phyloP scores from a whole-genome alignment of 108 stramenopile species.

The Cyclotella sp. region DNA sequence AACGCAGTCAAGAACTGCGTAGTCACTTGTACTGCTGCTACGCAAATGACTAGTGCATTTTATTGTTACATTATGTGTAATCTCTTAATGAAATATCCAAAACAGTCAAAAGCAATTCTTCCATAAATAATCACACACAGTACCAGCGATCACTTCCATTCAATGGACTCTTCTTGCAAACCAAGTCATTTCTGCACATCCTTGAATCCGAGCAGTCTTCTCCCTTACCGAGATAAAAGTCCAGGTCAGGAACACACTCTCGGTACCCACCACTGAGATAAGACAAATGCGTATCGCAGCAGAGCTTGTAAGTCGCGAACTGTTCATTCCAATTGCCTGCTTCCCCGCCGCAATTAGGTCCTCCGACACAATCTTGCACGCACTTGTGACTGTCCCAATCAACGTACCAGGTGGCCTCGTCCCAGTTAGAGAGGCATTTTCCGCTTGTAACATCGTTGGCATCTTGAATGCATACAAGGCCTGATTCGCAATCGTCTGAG shows the following conservation, averaged over 20 bases:
- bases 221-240: neutral
- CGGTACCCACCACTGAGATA: neutral
- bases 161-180: too few species aligned
- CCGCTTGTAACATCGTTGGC: neutral
- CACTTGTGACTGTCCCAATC: constrained; percentile 14
- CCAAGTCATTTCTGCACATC: too few species aligned
- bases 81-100: too few species aligned
- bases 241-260: constrained; percentile 3
- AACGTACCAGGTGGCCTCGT: constrained; percentile 3
- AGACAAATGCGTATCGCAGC: constrained; percentile 2
- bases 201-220: neutral
- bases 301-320: constrained; percentile 2
- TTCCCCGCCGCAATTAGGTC: constrained; percentile 1
- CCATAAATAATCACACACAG: too few species aligned
- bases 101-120: too few species aligned
- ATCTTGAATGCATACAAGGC: constrained; percentile 8
- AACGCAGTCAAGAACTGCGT: too few species aligned
- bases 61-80: too few species aligned
- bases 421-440: neutral
- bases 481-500: constrained; percentile 9
- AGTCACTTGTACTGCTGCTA: too few species aligned
- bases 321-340: neutral
- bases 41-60: too few species aligned
- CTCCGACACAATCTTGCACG: constrained; percentile 28
- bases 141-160: too few species aligned